Conservation (phyloP, 306 rosid species). For the Oxytropis ochrocephala region DNA sequence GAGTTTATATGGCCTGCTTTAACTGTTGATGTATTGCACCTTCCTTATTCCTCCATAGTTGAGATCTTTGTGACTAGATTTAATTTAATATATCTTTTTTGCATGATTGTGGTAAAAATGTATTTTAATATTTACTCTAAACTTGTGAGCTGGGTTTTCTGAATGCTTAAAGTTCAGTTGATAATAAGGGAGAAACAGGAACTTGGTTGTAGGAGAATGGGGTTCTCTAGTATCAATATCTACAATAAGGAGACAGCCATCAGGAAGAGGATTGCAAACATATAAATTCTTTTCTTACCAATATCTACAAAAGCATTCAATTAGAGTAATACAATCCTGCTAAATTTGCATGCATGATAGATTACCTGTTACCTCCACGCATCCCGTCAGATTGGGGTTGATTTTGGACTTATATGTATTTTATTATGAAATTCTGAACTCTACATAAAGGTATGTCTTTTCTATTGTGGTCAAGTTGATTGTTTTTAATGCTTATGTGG, state of each 20-base stretch:
- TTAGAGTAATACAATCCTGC: background rate
- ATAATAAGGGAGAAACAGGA: conserved; percentile 1
- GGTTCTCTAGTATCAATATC: conserved; percentile 52
- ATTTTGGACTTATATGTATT: too few relatives aligned
- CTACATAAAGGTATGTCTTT: too few relatives aligned
- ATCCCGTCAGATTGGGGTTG: too few relatives aligned
- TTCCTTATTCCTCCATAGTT: background rate
- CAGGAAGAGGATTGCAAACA: conserved; percentile 80
- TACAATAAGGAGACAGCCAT: conserved; percentile 57
- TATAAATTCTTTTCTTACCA: conserved; percentile 33
- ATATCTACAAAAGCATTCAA: background rate
- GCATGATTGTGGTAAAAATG: background rate
- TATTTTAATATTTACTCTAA: background rate
- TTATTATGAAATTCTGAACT: too few relatives aligned
- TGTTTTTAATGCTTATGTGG: too few relatives aligned
- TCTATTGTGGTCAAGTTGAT: too few relatives aligned
- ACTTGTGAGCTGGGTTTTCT: background rate
- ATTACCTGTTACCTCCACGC: background rate
- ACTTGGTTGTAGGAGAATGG: conserved; percentile 34
- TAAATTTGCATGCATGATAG: background rate
- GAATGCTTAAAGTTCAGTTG: conserved; percentile 22
- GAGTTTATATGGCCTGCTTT: background rate
- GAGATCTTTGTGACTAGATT: background rate
- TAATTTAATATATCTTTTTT: background rate
- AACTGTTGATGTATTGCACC: background rate